These are phyloP conservation scores for Wickerhamomyces pijperi DNA, from an alignment of 805 yeast genomes.

Conservation along the genomic window DNA sequence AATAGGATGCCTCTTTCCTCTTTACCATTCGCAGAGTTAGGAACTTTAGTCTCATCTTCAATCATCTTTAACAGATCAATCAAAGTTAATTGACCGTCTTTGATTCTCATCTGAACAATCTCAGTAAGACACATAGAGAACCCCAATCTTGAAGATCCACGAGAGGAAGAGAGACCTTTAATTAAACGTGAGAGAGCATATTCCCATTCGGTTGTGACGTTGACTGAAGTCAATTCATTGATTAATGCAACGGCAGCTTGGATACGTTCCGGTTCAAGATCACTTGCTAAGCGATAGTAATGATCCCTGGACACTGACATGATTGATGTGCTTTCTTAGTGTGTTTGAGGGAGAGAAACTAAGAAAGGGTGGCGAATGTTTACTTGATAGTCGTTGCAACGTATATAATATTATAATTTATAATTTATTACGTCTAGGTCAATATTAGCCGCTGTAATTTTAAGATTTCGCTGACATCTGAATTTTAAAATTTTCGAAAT, in stretches of 20 bases:
- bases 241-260: constrained; percentile 59
- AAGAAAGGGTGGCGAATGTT: too few species aligned
- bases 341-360: too few species aligned
- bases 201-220: constrained; percentile 52
- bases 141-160: constrained; percentile 80
- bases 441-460: too few species aligned
- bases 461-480: too few species aligned
- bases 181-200: constrained; percentile 73
- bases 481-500: too few species aligned
- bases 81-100: constrained; percentile 25
- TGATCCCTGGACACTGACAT: constrained; percentile 60
- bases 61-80: constrained; percentile 26
- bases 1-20: constrained; percentile 72
- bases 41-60: constrained; percentile 24
- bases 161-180: constrained; percentile 70
- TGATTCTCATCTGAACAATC: constrained; percentile 27
- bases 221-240: constrained; percentile 38
- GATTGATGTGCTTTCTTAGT: too few species aligned
- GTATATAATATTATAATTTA: too few species aligned
- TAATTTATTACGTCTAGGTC: too few species aligned
- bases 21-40: constrained; percentile 53
- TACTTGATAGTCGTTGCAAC: too few species aligned
- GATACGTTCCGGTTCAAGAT: constrained; percentile 60
- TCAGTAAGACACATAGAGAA: constrained; percentile 83
- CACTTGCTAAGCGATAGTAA: constrained; percentile 70